Evolutionary conservation across 768 basidiomycete species (phyloP), one percentile per base, ranked within the genome.

Genomic region (Kwoniella newhampshirensis): DNA sequence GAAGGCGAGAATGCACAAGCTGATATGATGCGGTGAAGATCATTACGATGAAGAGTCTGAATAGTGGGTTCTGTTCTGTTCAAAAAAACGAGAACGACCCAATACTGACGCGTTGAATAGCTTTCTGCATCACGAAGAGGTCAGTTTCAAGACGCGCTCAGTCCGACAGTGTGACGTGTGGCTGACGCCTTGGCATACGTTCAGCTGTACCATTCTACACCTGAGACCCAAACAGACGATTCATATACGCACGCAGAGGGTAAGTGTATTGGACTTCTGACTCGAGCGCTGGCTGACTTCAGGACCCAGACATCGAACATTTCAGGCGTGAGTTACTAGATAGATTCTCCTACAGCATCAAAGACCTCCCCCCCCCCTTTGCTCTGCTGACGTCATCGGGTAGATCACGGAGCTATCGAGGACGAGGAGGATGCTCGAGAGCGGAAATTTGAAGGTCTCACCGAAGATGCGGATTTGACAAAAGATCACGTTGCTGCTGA

Each of bases 211-310:
- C 96, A 99, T 78, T 87, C 86, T 26, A 97, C 94, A 32, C 93
- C 92, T 0, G 96, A 98, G 74, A 98, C 94, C 0, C 96, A 98
- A 76, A 92, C 91, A 0, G 93, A 97, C 73, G 90, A 91, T 64
- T 82, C 92, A 0, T 99, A 98, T 78, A 87, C 73, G 58, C 96
- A 99, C 75, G 87, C 91, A 0, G 96, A 98, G 77, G 91, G 91
- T 75, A 48, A 57, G 69, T 54, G 8, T 18, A 49, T 27, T 25
- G 4, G 25, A 18, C 23, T 17, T 5, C 42, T 5, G 27, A 36
- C 12, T 15, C 20, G 8, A 21, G 27, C 9, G 40, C 44, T 44
- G 39, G 41, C 18, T 39, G 50, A 43, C 56, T 60, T 49, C 52
- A 11, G 6, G 7, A 25, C 18, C 1, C 48, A 77, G 76, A 77